Evolutionary conservation across 2,329 filamentous ascomycete genomes (phyloP), one percentile per base, ranked within the genome.

Genomic region (Ophiostoma triangulosporum): DNA sequence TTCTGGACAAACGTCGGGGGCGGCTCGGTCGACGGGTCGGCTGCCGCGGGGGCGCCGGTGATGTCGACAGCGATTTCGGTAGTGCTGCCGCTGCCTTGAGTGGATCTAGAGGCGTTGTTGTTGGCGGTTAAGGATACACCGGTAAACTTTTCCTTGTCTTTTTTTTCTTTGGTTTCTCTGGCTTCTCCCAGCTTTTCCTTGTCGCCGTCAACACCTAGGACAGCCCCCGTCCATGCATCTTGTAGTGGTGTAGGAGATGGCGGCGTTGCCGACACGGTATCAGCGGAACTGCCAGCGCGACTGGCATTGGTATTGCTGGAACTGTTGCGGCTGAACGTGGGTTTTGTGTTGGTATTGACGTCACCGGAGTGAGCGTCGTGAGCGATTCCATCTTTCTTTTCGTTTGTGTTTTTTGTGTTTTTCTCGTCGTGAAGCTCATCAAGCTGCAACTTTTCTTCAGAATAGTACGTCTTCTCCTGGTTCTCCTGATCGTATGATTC

Each of bases 161-260:
- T 27, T 9, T 27, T 29, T 7, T 31, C 15, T 46, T 46, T 45
- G 12, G 6, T 7, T 50, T 48, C 14, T 15, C 22, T 20, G 27
- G 27, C 27, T 57, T 65, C 67, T 11, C 11, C 17, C 11, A 38
- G 62, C 50, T 64, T 63, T 53, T 63, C 54, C 33, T 63, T 57
- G 11, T 55, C 48, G 31, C 59, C 60, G 31, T 38, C 51, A 27
- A 50, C 51, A 43, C 43, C 51, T 78, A 81, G 52, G 75, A 80
- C 62, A 80, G 73, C 33, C 77, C 78, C 71, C 76, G 70, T 62
- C 69, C 71, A 66, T 72, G 75, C 69, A 74, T 65, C 66, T 68
- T 78, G 65, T 69, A 71, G 60, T 68, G 69, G 68, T 73, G 69
- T 58, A 65, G 64, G 62, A 68, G 69, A 64, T 68, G 69, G 63